Base-by-base conservation (phyloP, 768 basidiomycete genomes). In the Trametes cingulata region DNA sequence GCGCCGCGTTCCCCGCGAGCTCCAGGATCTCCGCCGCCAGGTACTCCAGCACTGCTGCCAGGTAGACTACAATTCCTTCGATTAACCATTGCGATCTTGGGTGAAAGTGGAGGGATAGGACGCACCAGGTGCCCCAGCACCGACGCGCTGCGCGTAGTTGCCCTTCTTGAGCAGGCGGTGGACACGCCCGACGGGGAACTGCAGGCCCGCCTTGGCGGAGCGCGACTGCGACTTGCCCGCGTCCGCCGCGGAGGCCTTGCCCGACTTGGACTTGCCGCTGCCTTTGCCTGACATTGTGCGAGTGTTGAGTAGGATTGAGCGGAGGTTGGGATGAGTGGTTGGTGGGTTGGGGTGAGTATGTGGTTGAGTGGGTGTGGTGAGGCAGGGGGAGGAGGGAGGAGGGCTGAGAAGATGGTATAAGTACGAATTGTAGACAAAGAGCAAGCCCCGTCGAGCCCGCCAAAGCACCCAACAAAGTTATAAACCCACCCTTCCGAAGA, bases 21-120 rank as follows among this genome's bases (percentile, higher is more conserved):
- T 96, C 94, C 67, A 96, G 85, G 73, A 96, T 95, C 74, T 96
- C 94, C 45, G 94, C 94, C 36, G 92, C 86, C 56, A 95, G 84
- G 76, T 95, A 93, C 73, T 95, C 94, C 58, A 95, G 86, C 58
- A 95, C 93, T 43, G 92, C 92, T 52, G 92, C 93, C 64, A 95
- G 87, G 76, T 95, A 95, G 49, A 95, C 91, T 90, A 29, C n/a
- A n/a, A n/a, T n/a, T n/a, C n/a, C n/a, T n/a, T n/a, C n/a, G n/a
- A n/a, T n/a, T n/a, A n/a, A n/a, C n/a, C n/a, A n/a, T n/a, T n/a
- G n/a, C n/a, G n/a, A n/a, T n/a, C n/a, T n/a, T n/a, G n/a, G n/a
- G n/a, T n/a, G n/a, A n/a, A n/a, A n/a, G n/a, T n/a, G n/a, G n/a
- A n/a, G n/a, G n/a, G n/a, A n/a, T n/a, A n/a, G n/a, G n/a, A 73